phyloP scores from a whole-genome alignment of 2,329 filamentous ascomycete genomes.

The Cercospora sojina region DNA sequence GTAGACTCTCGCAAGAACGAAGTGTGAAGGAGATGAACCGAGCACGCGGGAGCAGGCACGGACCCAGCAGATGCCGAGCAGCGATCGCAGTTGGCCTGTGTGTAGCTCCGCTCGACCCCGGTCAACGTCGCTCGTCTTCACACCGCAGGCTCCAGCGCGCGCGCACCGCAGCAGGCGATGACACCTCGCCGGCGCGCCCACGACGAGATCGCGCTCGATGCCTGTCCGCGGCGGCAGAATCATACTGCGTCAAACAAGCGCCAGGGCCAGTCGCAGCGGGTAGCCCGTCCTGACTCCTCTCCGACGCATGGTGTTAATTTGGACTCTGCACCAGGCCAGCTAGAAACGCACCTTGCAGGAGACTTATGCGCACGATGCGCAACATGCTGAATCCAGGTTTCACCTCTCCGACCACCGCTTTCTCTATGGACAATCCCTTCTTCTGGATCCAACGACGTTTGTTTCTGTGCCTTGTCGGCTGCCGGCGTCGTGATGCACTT shows the following conservation, averaged over 20 bases:
- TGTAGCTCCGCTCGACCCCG: not conserved
- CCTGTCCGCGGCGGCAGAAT: not conserved
- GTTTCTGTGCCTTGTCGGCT: constrained; percentile 27
- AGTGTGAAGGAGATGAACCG: not conserved
- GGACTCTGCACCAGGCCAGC: constrained; percentile 20
- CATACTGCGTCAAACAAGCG: constrained; percentile 1
- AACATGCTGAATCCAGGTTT: constrained; percentile 26
- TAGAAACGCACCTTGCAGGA: constrained; percentile 18
- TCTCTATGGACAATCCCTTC: constrained; percentile 22
- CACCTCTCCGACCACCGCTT: constrained; percentile 29
- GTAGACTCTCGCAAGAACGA: not conserved
- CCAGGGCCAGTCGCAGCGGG: constrained; percentile 4
- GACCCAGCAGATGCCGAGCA: not conserved
- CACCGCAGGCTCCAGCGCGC: not conserved
- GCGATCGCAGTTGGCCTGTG: not conserved
- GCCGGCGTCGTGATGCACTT: constrained; percentile 31
- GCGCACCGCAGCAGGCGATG: not conserved
- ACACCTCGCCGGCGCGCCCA: not conserved
- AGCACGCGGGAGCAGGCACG: not conserved
- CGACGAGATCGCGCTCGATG: not conserved
- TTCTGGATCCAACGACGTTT: constrained; percentile 23
- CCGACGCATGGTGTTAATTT: constrained; percentile 17
- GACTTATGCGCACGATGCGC: constrained; percentile 22
- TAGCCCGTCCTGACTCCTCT: constrained; percentile 5
- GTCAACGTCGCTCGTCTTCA: not conserved